Evolutionary conservation across 2,329 filamentous ascomycete genomes (phyloP).

Genomic region (Verticillium klebahnii): DNA sequence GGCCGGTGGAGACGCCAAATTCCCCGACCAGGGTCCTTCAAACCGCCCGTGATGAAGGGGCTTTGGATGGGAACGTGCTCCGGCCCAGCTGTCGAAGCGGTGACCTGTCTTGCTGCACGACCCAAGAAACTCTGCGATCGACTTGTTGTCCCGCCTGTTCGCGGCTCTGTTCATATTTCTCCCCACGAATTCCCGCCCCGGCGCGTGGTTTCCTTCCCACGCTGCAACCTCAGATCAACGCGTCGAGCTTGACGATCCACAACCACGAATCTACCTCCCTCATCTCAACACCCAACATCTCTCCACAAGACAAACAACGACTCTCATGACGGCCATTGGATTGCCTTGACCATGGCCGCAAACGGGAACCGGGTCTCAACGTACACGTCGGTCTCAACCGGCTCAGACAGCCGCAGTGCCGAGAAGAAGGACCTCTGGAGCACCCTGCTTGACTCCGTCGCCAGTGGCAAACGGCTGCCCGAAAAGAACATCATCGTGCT

Average conservation of each 20-base stretch:
- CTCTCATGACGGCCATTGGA: conserved; percentile 3
- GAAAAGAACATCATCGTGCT: conserved; percentile 89
- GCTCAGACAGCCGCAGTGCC: conserved; percentile 53
- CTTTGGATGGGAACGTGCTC: background rate
- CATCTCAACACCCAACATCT: background rate
- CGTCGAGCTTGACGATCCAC: background rate
- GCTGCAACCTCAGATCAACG: background rate
- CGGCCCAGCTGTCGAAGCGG: background rate
- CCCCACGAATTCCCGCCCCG: background rate
- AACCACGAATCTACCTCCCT: background rate
- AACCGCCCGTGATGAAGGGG: conserved; percentile 7
- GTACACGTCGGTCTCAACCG: conserved; percentile 50
- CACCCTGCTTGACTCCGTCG: conserved; percentile 84
- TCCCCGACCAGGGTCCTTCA: conserved; percentile 3
- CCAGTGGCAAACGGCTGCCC: conserved; percentile 82
- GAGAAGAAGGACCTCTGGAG: conserved; percentile 92
- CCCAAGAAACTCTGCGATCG: background rate
- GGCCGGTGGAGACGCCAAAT: conserved; percentile 8
- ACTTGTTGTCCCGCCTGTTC: background rate
- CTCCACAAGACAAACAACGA: background rate
- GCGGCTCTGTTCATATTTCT: background rate
- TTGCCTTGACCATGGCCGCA: conserved; percentile 36
- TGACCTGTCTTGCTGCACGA: background rate
- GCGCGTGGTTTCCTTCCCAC: background rate
- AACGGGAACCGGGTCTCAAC: conserved; percentile 54